Evolutionary conservation across 164 flowering plant species (phyloP).

Genomic region (Sedum album): DNA sequence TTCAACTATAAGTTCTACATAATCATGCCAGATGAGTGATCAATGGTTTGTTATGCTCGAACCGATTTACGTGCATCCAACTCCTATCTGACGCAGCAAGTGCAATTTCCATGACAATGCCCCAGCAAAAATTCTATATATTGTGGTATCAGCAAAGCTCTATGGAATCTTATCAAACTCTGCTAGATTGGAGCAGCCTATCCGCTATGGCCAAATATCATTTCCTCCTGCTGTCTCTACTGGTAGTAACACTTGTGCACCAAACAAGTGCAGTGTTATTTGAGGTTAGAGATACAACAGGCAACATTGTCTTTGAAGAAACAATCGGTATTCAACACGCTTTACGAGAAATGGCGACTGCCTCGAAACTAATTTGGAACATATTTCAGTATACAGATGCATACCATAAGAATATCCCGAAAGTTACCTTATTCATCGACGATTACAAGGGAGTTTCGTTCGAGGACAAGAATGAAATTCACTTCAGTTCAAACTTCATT

Average conservation of each 20-base stretch:
- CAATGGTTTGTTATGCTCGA: not conserved
- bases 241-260: constrained; percentile 3
- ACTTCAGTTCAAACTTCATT: constrained; percentile 16
- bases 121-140: not conserved
- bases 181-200: not conserved
- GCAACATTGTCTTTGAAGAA: constrained; percentile 15
- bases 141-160: not conserved
- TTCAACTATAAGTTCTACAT: not conserved
- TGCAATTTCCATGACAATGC: not conserved
- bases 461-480: constrained; percentile 14
- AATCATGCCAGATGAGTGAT: not conserved
- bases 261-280: constrained; percentile 7
- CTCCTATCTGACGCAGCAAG: not conserved
- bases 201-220: constrained; percentile 3
- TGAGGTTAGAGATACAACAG: constrained; percentile 15
- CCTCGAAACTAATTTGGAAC: constrained; percentile 18
- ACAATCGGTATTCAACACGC: constrained; percentile 15
- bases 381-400: constrained; percentile 8
- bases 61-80: not conserved
- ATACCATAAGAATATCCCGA: constrained; percentile 13
- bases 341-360: constrained; percentile 2
- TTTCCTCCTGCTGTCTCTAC: constrained; percentile 4
- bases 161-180: not conserved
- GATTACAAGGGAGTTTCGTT: constrained; percentile 15
- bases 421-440: constrained; percentile 16